Evolutionary conservation across 345 rosid species (phyloP), one percentile per base, ranked within the genome.

Genomic region (Gynandropsis gynandra): DNA sequence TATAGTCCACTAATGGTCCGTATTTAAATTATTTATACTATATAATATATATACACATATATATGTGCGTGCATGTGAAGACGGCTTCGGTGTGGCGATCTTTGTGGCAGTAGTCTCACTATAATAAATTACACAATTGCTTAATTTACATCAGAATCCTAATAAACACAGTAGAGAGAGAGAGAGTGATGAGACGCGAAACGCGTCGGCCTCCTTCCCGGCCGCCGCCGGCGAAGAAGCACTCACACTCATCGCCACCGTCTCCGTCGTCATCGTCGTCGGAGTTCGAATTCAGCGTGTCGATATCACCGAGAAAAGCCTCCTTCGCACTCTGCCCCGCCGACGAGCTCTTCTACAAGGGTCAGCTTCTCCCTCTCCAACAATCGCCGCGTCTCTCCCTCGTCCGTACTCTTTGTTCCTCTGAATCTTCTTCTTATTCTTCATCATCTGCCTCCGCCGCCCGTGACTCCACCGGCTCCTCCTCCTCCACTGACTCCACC

Each of bases 331-430:
- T 83, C 12, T 89, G 90, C 58, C 96, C 94, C 0, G 98, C 98
- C 8, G 98, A 90, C 65, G 98, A 90, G 57, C 85, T 90, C 60
- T 90, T 90, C 79, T 90, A 90, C 95, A 90, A 87, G 47, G 98
- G 98, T 18, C 95, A 86, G 75, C 95, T 90, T 47, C 74, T 90
- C 20, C 96, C 98, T 36, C 95, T 90, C 52, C 96, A 90, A 40
- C 95, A 80, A 59, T 83, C 95, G 10, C 89, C 95, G 12, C 96
- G 98, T 32, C 76, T 83, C 67, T 90, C 96, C 46, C 81, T 90
- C 73, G 98, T 90, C 70, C 96, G 92, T 9, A 83, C 87, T 10
- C 87, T 90, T 6, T 72, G 83, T 42, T 59, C 83, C 27, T 80
- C 97, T n/a, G 68, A 78, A 35, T 64, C 90, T 16, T 82, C 94